These are phyloP conservation scores for Trichomonascaceae sp. DNA, from an alignment of 1,139 yeast species.

Conservation along the genomic window DNA sequence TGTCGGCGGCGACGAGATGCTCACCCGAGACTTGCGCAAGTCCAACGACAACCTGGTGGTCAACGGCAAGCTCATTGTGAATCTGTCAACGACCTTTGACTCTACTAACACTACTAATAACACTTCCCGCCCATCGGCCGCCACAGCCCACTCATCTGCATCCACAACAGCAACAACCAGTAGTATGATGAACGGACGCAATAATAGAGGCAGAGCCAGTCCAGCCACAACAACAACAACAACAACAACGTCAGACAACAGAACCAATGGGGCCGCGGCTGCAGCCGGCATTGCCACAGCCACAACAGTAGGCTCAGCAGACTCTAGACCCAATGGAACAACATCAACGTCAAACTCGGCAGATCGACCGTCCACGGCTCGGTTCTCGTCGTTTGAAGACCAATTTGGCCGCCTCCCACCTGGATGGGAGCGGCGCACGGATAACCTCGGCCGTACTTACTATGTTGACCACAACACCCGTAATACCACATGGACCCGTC, in stretches of 20 bases:
- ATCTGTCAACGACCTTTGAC: slow-evolving; percentile 34
- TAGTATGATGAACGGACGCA: neutral
- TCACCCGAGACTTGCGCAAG: slow-evolving; percentile 82
- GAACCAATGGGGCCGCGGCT: neutral
- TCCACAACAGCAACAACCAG: slow-evolving; percentile 12
- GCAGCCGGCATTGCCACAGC: slow-evolving; percentile 4
- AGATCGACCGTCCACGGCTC: slow-evolving; percentile 14
- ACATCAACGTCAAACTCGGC: slow-evolving; percentile 4
- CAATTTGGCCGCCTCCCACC: slow-evolving; percentile 93
- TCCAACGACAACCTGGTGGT: slow-evolving; percentile 87
- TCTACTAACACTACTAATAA: slow-evolving; percentile 12
- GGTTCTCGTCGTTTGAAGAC: slow-evolving; percentile 68
- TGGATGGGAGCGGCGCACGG: slow-evolving; percentile 98
- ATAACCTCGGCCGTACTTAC: slow-evolving; percentile 91
- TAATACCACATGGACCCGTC: slow-evolving; percentile 97
- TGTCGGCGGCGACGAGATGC: slow-evolving; percentile 55
- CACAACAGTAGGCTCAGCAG: slow-evolving; percentile 5
- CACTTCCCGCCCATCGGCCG: slow-evolving; percentile 11
- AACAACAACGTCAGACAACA: slow-evolving; percentile 15
- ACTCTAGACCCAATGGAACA: slow-evolving; percentile 6
- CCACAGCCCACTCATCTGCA: slow-evolving; percentile 12
- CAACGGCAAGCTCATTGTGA: slow-evolving; percentile 76
- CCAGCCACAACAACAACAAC: slow-evolving; percentile 11
- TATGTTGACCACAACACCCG: slow-evolving; percentile 96
- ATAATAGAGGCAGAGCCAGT: slow-evolving; percentile 3